A percentile compares a stretch with the other conserved stretches of the same genome.
These are phyloP conservation scores for Soucietia sequanensis DNA, from an alignment of 805 yeast genomes.

Conservation along the genomic window DNA sequence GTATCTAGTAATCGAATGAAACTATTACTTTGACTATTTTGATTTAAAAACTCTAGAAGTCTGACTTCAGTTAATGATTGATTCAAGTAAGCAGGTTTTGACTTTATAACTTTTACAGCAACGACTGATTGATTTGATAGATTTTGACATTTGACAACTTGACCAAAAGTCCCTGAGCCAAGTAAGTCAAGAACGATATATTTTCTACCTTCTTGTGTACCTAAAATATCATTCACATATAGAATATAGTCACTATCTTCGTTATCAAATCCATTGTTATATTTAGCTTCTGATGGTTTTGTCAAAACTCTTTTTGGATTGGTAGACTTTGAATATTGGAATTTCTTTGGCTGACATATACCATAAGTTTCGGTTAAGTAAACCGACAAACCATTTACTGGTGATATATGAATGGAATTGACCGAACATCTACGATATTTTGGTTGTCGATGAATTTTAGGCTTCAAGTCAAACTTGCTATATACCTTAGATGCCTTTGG, in stretches of 20 bases:
- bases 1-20: constrained; percentile 80
- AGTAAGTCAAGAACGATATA: constrained; percentile 86
- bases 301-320: constrained; percentile 93
- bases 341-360: constrained; percentile 74
- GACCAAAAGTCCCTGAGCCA: constrained; percentile 98
- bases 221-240: constrained; percentile 91
- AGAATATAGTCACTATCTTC: constrained; percentile 86
- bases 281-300: constrained; percentile 82
- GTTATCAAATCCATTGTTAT: constrained; percentile 84
- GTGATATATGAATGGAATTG: constrained; percentile 66
- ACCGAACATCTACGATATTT: constrained; percentile 70
- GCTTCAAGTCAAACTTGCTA: constrained; percentile 54
- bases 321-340: constrained; percentile 76
- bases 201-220: constrained; percentile 79
- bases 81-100: constrained; percentile 85
- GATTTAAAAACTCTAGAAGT: constrained; percentile 77
- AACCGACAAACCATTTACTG: constrained; percentile 75
- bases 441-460: constrained; percentile 59
- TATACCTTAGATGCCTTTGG: constrained; percentile 50
- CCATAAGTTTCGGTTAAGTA: constrained; percentile 77
- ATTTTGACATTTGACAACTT: constrained; percentile 91
- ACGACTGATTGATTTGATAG: constrained; percentile 78
- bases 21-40: constrained; percentile 63
- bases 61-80: constrained; percentile 91
- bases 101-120: constrained; percentile 92